These are phyloP conservation scores for Herpetomonas samuelpessoai DNA, from an alignment of 208 protist genomes.

Conservation along the genomic window DNA sequence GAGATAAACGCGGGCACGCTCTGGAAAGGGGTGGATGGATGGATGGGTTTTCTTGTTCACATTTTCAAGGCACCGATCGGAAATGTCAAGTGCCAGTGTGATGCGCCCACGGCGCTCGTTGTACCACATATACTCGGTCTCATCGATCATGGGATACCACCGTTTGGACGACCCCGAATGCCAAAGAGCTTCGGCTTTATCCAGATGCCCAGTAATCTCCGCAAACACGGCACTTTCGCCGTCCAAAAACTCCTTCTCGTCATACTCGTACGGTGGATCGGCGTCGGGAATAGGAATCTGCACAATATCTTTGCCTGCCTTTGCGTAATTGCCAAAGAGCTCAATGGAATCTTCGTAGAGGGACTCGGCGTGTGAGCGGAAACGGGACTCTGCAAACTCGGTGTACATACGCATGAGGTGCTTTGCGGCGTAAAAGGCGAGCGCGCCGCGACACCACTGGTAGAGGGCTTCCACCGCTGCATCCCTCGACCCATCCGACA, in stretches of 20 bases:
- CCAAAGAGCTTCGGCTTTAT: slow-evolving; percentile 85
- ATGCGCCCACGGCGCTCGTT: slow-evolving; percentile 86
- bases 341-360: slow-evolving; percentile 86
- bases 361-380: slow-evolving; percentile 73
- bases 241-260: slow-evolving; percentile 87
- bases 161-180: slow-evolving; percentile 76
- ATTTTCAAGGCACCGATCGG: slow-evolving; percentile 84
- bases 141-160: slow-evolving; percentile 86
- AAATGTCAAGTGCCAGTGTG: slow-evolving; percentile 78
- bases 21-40: slow-evolving; percentile 88
- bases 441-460: slow-evolving; percentile 83
- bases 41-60: slow-evolving; percentile 90
- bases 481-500: slow-evolving; percentile 60
- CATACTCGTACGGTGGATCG: slow-evolving; percentile 83
- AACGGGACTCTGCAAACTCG: slow-evolving; percentile 68
- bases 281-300: slow-evolving; percentile 85
- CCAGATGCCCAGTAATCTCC: slow-evolving; percentile 73
- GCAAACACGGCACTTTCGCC: slow-evolving; percentile 80
- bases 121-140: slow-evolving; percentile 92
- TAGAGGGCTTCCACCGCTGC: slow-evolving; percentile 76
- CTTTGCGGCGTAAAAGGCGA: slow-evolving; percentile 75
- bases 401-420: slow-evolving; percentile 69
- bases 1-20: slow-evolving; percentile 75
- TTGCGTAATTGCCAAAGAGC: slow-evolving; percentile 78
- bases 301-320: slow-evolving; percentile 69